A percentile compares a stretch with the other conserved stretches of the same genome.
Conservation (phyloP, 129 eudicot genomes). For the Helianthus tuberosus region DNA sequence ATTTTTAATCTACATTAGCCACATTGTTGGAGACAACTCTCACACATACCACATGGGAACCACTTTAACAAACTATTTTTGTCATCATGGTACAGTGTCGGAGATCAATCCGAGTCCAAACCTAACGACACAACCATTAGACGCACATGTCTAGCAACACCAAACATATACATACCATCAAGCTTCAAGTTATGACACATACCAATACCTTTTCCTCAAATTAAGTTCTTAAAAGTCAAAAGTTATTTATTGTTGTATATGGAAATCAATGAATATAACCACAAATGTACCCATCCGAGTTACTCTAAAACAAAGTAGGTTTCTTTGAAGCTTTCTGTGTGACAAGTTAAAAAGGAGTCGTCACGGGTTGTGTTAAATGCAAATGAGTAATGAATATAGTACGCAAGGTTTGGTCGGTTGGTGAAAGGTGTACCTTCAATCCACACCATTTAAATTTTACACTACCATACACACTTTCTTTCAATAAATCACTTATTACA, state of each 20-base stretch:
- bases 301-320: slow-evolving; percentile 13
- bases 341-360: slow-evolving; percentile 6
- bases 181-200: background rate
- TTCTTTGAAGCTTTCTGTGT: slow-evolving; percentile 14
- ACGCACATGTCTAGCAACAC: too few relatives aligned
- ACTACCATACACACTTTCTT: background rate
- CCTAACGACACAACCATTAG: too few relatives aligned
- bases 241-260: background rate
- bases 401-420: slow-evolving; percentile 13
- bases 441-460: background rate
- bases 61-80: too few relatives aligned
- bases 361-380: slow-evolving; percentile 20
- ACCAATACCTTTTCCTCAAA: background rate
- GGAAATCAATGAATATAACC: background rate
- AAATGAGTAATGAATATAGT: slow-evolving; percentile 13
- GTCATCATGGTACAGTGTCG: too few relatives aligned
- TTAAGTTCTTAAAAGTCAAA: background rate
- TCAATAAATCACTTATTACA: background rate
- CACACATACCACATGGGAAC: too few relatives aligned
- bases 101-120: too few relatives aligned
- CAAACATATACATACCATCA: too few relatives aligned
- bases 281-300: background rate
- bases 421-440: slow-evolving; percentile 8
- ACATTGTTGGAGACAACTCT: too few relatives aligned
- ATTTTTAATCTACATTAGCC: too few relatives aligned